Evolutionary conservation across 257 asterid genomes (phyloP).

Genomic region (Echium plantagineum): DNA sequence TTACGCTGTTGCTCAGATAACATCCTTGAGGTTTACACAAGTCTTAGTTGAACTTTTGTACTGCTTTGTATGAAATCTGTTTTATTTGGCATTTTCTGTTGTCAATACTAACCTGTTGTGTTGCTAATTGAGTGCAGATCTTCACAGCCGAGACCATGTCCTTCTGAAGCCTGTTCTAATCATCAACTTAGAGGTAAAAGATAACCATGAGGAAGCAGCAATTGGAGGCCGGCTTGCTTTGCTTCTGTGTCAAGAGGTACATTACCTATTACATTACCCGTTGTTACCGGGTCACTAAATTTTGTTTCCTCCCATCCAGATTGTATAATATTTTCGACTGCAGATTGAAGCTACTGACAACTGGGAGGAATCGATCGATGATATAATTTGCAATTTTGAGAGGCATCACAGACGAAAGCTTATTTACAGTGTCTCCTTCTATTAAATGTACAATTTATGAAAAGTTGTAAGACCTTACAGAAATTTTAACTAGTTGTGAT

Average conservation of each 20-base stretch:
- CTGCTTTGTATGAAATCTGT: background rate
- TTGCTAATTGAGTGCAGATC: conserved; percentile 44
- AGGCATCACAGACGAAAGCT: conserved; percentile 69
- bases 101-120: background rate
- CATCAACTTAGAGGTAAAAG: conserved; percentile 91
- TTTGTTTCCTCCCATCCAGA: background rate
- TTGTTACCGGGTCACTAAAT: background rate
- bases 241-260: conserved; percentile 77
- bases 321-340: conserved; percentile 5
- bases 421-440: conserved; percentile 59
- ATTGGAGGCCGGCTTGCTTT: conserved; percentile 82
- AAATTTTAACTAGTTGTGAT: no score
- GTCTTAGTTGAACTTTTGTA: background rate
- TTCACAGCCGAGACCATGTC: conserved; percentile 63
- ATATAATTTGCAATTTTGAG: conserved; percentile 60
- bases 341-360: conserved; percentile 60
- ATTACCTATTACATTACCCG: background rate
- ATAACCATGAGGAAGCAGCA: conserved; percentile 98
- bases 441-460: conserved; percentile 22
- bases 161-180: conserved; percentile 70
- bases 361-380: conserved; percentile 78
- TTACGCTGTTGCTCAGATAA: background rate
- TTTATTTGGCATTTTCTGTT: background rate
- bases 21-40: background rate
- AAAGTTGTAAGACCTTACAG: no score